Evolutionary conservation across 495 filamentous ascomycete genomes (phyloP).

Genomic region (Aspergillus kassunensis): DNA sequence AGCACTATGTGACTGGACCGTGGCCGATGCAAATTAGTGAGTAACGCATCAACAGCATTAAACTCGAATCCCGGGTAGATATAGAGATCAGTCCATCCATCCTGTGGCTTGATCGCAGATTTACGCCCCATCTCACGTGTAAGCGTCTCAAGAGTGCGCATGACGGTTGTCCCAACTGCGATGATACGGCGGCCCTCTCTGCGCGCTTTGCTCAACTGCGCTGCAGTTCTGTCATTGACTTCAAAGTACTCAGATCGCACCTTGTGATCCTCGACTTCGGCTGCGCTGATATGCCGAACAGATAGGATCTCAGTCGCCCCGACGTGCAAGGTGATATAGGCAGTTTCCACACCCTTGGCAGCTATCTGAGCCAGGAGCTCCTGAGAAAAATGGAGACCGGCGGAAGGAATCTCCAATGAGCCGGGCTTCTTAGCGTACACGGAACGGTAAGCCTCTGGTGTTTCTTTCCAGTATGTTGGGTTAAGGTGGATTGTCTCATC

Average conservation of each 20-base stretch:
- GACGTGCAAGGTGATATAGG: neutral
- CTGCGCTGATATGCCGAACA: neutral
- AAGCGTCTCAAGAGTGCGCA: neutral
- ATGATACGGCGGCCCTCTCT: neutral
- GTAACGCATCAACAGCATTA: neutral
- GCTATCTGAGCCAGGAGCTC: neutral
- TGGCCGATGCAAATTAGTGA: neutral
- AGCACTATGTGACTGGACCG: neutral
- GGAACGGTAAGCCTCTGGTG: neutral
- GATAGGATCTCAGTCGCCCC: neutral
- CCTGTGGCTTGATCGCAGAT: neutral
- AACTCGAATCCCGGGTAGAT: neutral
- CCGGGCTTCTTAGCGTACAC: neutral
- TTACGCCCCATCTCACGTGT: neutral
- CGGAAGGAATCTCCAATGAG: neutral
- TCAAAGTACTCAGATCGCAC: neutral
- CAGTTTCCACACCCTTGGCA: neutral
- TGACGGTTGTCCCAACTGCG: neutral
- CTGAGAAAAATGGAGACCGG: neutral
- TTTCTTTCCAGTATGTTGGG: neutral
- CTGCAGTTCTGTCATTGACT: neutral
- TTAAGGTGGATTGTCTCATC: neutral
- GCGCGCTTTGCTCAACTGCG: neutral
- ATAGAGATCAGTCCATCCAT: neutral
- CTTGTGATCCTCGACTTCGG: neutral